These are phyloP conservation scores for Arthrobotrys conoides DNA, from an alignment of 2,329 filamentous ascomycete species.

Conservation along the genomic window DNA sequence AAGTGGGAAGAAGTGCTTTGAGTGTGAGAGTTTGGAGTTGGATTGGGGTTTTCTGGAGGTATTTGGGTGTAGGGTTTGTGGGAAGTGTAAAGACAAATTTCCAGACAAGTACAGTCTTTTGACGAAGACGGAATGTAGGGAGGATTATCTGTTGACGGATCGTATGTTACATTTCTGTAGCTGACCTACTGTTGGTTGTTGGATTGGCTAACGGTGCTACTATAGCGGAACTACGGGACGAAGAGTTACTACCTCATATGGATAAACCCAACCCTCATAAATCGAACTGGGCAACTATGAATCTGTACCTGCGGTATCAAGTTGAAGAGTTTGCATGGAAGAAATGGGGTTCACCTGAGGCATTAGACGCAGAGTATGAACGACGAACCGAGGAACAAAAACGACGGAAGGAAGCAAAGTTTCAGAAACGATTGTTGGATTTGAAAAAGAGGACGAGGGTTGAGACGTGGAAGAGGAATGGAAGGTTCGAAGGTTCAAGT, in stretches of 20 bases:
- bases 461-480: constrained; percentile 85
- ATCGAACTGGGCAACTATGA: constrained; percentile 98
- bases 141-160: constrained; percentile 96
- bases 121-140: constrained; percentile 95
- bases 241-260: constrained; percentile 86
- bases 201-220: not conserved
- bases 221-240: constrained; percentile 89
- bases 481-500: constrained; percentile 70
- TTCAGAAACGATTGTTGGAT: constrained; percentile 87
- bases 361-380: constrained; percentile 89
- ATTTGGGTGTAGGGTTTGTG: constrained; percentile 82
- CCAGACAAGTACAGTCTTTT: constrained; percentile 95
- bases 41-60: constrained; percentile 95
- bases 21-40: constrained; percentile 87
- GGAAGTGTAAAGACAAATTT: constrained; percentile 85
- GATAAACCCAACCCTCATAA: constrained; percentile 95
- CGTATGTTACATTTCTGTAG: constrained; percentile 71
- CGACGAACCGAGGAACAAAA: constrained; percentile 84
- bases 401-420: constrained; percentile 88
- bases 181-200: constrained; percentile 22
- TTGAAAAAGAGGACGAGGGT: constrained; percentile 93
- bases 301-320: constrained; percentile 92
- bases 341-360: constrained; percentile 92
- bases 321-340: constrained; percentile 94
- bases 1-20: constrained; percentile 81